A percentile compares a stretch with the other conserved stretches of the same genome.
phyloP scores from a whole-genome alignment of 768 basidiomycete species.

The Rhodocollybia butyracea region DNA sequence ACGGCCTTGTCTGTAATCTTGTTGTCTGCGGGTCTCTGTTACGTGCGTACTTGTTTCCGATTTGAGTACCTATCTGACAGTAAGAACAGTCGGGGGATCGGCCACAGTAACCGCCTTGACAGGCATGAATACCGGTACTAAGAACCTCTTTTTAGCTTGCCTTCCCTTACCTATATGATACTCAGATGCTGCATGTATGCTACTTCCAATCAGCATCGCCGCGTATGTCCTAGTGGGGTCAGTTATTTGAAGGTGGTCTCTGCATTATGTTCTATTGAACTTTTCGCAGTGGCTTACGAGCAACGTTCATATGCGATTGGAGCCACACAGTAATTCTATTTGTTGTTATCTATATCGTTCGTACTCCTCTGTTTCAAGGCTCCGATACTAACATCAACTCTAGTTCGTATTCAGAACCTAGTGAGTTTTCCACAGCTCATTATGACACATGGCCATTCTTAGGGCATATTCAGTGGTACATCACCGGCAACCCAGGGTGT shows the following conservation, averaged over 20 bases:
- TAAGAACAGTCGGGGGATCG: conserved; percentile 37
- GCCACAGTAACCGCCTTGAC: conserved; percentile 44
- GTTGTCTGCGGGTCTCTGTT: conserved; percentile 50
- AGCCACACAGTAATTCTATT: conserved; percentile 45
- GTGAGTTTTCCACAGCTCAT: conserved; percentile 14
- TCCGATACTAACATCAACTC: conserved; percentile 8
- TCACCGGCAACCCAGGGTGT: conserved; percentile 36
- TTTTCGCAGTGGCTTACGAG: conserved; percentile 30
- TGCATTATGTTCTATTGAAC: not conserved
- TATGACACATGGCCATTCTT: not conserved
- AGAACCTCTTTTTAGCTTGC: not conserved
- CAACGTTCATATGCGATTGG: conserved; percentile 44
- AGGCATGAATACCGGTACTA: conserved; percentile 32
- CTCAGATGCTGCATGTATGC: conserved; percentile 37
- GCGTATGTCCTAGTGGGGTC: conserved; percentile 36
- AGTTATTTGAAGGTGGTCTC: not conserved
- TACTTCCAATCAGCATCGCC: conserved; percentile 42
- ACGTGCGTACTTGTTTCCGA: conserved; percentile 25
- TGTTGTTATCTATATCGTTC: conserved; percentile 30
- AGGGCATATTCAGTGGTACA: conserved; percentile 25
- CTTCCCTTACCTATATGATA: not conserved
- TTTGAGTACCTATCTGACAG: not conserved
- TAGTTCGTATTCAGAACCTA: conserved; percentile 29
- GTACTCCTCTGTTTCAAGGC: conserved; percentile 8
- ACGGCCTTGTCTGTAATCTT: conserved; percentile 47